These are phyloP conservation scores for bread wheat (Triticum aestivum) DNA, from an alignment of 176 grass and related monocot genomes.

Conservation along the genomic window IWGSC_CS_RefSeq_v2.1 NC_057794.1:478529973-478530472, in stretches of 20 bases:
- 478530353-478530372: constrained; percentile 87
- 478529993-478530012: constrained; percentile 34
- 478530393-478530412: constrained; percentile 98
- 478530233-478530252: constrained; percentile 8
- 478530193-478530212: neutral
- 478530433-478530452: constrained; percentile 91
- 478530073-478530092: constrained; percentile 24
- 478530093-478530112: constrained; percentile 20
- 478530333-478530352: constrained; percentile 66
- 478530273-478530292: neutral
- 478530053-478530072: constrained; percentile 29
- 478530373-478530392: constrained; percentile 96
- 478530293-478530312: neutral
- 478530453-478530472: constrained; percentile 49
- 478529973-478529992: constrained; percentile 24
- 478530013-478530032: constrained; percentile 36
- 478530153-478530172: neutral
- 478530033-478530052: constrained; percentile 1
- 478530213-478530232: constrained; percentile 5
- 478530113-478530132: constrained; percentile 22
- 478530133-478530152: neutral
- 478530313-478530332: constrained; percentile 15
- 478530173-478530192: neutral
- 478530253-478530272: constrained; percentile 16
- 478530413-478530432: constrained; percentile 93